Percentiles rank a stretch among this genome's conserved stretches.
phyloP scores from a whole-genome alignment of 2,329 filamentous ascomycete species.

The Claviceps sp. region DNA sequence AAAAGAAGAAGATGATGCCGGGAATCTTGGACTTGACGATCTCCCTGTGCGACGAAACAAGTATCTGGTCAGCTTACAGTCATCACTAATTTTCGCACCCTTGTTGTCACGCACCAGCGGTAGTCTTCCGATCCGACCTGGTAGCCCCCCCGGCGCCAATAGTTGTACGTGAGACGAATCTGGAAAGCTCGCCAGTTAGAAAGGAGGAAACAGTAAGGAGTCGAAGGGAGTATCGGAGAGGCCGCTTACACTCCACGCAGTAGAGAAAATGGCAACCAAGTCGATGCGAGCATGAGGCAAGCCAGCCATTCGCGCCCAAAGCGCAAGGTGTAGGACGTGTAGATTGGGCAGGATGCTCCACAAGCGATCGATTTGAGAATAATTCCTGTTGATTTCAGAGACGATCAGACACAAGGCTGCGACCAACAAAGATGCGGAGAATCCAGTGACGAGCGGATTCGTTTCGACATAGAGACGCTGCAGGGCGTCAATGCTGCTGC shows the following conservation, averaged over 20 bases:
- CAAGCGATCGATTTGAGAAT: constrained; percentile 86
- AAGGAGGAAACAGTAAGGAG: not conserved
- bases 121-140: constrained; percentile 85
- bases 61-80: constrained; percentile 1
- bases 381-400: constrained; percentile 83
- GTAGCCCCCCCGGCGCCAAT: constrained; percentile 92
- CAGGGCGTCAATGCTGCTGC: constrained; percentile 47
- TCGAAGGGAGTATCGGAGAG: not conserved
- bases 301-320: constrained; percentile 69
- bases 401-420: constrained; percentile 57
- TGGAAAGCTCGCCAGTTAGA: constrained; percentile 17
- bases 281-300: constrained; percentile 60
- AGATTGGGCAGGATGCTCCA: constrained; percentile 85
- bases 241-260: constrained; percentile 65
- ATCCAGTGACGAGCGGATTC: constrained; percentile 69
- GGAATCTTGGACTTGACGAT: constrained; percentile 56
- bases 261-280: constrained; percentile 54
- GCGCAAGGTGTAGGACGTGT: constrained; percentile 71
- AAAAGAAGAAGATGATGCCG: constrained; percentile 57
- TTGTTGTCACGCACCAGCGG: constrained; percentile 45
- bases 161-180: constrained; percentile 84
- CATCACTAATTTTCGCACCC: not conserved
- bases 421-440: constrained; percentile 60
- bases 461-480: constrained; percentile 65
- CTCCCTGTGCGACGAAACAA: constrained; percentile 32